Conservation (phyloP, 1,139 yeast species). For the Pichia sp. region DNA sequence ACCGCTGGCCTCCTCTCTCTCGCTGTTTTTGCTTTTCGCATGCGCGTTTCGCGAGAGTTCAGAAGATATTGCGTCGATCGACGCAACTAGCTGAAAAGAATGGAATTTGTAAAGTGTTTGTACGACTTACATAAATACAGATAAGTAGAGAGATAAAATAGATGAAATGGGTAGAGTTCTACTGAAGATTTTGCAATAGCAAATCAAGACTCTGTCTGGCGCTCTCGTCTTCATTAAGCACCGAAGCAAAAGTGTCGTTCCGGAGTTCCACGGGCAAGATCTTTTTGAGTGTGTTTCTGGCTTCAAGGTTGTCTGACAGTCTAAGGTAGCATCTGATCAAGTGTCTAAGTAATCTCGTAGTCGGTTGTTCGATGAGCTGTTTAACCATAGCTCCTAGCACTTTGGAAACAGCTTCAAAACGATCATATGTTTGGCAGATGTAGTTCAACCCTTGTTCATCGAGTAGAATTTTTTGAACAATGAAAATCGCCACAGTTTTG, state of each 20-base stretch:
- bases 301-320: constrained; percentile 83
- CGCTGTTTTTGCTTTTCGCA: too few species aligned
- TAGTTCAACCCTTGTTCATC: constrained; percentile 90
- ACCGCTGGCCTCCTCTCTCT: too few species aligned
- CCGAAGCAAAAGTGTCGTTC: constrained; percentile 81
- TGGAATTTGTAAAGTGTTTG: too few species aligned
- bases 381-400: constrained; percentile 87
- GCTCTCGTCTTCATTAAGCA: constrained; percentile 79
- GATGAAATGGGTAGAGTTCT: too few species aligned
- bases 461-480: constrained; percentile 82
- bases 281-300: constrained; percentile 78
- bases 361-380: constrained; percentile 62
- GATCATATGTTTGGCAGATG: constrained; percentile 90
- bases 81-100: too few species aligned
- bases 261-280: constrained; percentile 82
- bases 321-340: constrained; percentile 92
- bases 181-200: constrained; percentile 57
- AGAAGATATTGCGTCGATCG: too few species aligned
- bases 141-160: background rate
- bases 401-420: constrained; percentile 89
- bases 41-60: too few species aligned
- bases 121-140: background rate
- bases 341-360: constrained; percentile 84
- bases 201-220: constrained; percentile 86
- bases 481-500: constrained; percentile 93